Evolutionary conservation across 805 yeast species (phyloP), one percentile per base, ranked within the genome.

Genomic region (Blastobotrys mokoenaii): DNA sequence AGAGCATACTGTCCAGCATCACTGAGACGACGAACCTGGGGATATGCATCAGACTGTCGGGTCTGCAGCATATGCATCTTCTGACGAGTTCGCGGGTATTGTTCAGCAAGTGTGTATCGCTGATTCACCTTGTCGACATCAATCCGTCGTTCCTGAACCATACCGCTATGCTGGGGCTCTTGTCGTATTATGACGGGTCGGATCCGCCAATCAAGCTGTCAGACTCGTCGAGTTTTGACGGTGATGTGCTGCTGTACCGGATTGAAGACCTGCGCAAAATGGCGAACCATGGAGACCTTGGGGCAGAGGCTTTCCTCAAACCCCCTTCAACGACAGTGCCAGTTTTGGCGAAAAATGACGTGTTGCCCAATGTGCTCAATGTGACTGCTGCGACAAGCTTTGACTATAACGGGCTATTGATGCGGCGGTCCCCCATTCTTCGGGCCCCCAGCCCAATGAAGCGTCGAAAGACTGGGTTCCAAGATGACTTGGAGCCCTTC

Each of bases 101-200:
- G n/a, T 40, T 27, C 30, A 17, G 18, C 15, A 17, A 31, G 25
- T 9, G 12, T 10, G 22, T 40, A 6, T 29, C 43, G 17, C 37
- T 38, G 15, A 20, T 31, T 3, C 46, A 46, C 20, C 33, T 42
- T 38, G 41, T 45, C 2, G 47, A 45, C 25, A 14, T 45, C 22
- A 27, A 45, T 11, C 44, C 42, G 15, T 45, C 43, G 25, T 39
- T 40, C 15, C 27, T 45, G 22, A 22, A 25, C 20, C 41, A 38
- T 16, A 20, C 30, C 11, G n/a, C 41, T 3, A 14, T 38, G 33
- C 5, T 38, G 15, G 10, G 41, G 3, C 29, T 38, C 17, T 14
- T 38, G 3, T 10, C 41, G 2, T 27, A 38, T 15, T 38, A 11
- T 18, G 29, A 38, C 25, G 41, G 41, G 12, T 38, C 41, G 31